Base-by-base conservation (phyloP, 768 basidiomycete species). In the Candolleomyces eurysporus region DNA sequence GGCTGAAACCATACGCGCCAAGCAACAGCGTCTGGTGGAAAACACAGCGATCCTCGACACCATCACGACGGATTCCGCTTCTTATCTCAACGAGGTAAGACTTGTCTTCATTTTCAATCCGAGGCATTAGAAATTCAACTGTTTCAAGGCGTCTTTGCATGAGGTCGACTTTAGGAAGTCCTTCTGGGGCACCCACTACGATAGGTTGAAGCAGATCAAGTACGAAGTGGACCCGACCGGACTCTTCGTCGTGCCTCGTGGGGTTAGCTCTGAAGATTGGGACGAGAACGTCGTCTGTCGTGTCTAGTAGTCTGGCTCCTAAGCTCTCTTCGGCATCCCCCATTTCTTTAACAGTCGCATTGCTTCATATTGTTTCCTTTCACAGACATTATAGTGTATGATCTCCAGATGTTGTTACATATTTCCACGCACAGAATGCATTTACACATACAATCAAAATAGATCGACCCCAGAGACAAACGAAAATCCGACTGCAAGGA, bases 211-310 rank as follows among this genome's bases (percentile, higher is more conserved):
- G 63, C 63, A 59, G 0, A 79, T 85, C 67, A 84, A 84, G 65
- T 42, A 57, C 5, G 73, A 67, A 62, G 80, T 82, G 57, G 84
- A 86, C 66, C 78, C 82, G 0, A 59, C 69, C 10, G 72, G 66
- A 22, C 58, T 84, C 11, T 85, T 84, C 65, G 67, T 84, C 5
- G 79, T 84, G 17, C 60, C 67, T 0, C 68, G 72, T 21, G 84
- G 83, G 1, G 80, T 85, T 1, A 82, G 81, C 0, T 80, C 80
- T 3, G 81, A 84, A n/a, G 74, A 80, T 1, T 84, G 82, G 82
- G 81, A 82, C 63, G 58, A 45, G 48, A 60, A 50, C 16, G 63
- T 74, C 42, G 66, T 66, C 21, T 74, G 73, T 50, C 32, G 32
- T 32, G 32, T 32, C 32, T 32, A 32, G 32, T 32, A 32, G 32